Evolutionary conservation across 768 basidiomycete species (phyloP), one percentile per base, ranked within the genome.

Genomic region (Boletus pseudopeckii): DNA sequence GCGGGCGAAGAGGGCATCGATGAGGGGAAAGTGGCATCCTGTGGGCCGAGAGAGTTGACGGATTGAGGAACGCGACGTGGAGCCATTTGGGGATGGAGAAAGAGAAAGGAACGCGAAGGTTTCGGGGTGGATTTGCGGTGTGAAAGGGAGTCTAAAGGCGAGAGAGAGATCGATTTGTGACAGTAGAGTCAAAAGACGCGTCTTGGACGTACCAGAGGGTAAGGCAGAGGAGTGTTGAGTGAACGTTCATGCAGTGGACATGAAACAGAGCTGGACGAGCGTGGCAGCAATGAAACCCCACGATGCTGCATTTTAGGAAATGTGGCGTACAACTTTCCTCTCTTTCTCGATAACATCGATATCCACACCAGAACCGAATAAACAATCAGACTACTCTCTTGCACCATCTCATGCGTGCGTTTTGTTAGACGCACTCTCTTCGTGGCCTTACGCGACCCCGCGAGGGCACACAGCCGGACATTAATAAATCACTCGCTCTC

Each of bases 61-160:
- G 72, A 67, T 22, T 71, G 71, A 48, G 71, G 64, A 42, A 66
- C 73, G 50, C 81, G 80, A 71, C 77, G 76, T 60, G 77, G 81
- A 48, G 77, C 72, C 82, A 83, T 84, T 30, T 42, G 52, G 32
- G 36, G 42, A 44, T 30, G 44, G 50, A 7, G 3, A 17, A 24
- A 40, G 40, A 41, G 7, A 46, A 57, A 52, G 54, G 58, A 54
- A 56, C 52, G 62, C 41, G 50, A 45, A 48, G 38, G 52, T 46
- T 50, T 64, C 44, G 30, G n/a, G 33, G 37, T 13, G 24, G 42
- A 45, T 47, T 32, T 55, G 55, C 56, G 47, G 20, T 22, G 54
- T 28, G 34, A 18, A 33, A 37, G 8, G 15, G 45, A 7, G 17
- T 50, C 20, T 18, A 5, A 22, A 1, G 45, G 9, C 30, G 18